Evolutionary conservation across 169 alveolate genomes (phyloP), one percentile per base, ranked within the genome.

Genomic region (Babesia ovis): DNA sequence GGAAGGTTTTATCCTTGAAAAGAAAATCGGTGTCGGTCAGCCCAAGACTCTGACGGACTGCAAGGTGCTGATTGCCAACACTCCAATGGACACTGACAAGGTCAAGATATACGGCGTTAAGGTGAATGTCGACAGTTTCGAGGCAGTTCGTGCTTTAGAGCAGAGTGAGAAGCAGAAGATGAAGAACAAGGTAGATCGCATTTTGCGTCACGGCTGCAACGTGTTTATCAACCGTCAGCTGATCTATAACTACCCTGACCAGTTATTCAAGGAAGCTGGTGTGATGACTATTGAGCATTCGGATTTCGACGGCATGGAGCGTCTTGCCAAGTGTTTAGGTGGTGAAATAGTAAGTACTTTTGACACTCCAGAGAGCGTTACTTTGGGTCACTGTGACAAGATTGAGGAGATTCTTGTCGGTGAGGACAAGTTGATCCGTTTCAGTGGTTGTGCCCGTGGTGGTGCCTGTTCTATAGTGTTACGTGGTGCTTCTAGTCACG

Each of bases 71-170:
- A 97, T 98, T 62, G 99, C 99, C 3, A 97, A 98, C 89, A 96
- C 99, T 42, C 98, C 99, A 14, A 97, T 98, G 99, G 99, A 98
- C 92, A 96, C 98, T 46, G 99, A 98, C 88, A 98, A 98, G 90
- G 95, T 98, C 70, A 97, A 98, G 93, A 98, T 98, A 35, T 97
- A 96, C 86, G 99, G 99, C 2, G 98, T 99, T 5, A 95, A 97
- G 74, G 99, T 97, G 34, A 95, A 94, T 75, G 99, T 96, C 22
- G 98, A 97, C 83, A 94, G 98, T 25, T 95, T 97, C 88, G 97
- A 95, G 60, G 97, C 97, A 71, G 98, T 98, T n/a, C 97, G 97
- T 34, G 99, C 96, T 64, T 94, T 98, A 27, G 99, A 98, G 89
- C 95, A 93, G 74, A 99, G 99, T 14, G 99, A 98, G 81, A 94